Conservation (phyloP, 495 filamentous ascomycete genomes). For the Astrocystis sublimbata region DNA sequence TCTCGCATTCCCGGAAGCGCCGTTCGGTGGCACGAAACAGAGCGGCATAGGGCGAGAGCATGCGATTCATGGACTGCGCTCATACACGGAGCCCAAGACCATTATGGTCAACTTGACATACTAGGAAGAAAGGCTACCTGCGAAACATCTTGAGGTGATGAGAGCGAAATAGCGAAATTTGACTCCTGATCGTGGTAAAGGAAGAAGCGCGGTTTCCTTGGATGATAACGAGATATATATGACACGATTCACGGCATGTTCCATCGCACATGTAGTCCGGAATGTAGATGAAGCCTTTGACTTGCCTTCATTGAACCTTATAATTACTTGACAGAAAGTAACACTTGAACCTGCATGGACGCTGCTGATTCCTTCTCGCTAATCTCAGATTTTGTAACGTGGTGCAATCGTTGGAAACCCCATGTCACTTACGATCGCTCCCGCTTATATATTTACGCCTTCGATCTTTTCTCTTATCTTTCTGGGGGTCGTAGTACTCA, state of each 20-base stretch:
- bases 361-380: too few relatives aligned
- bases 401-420: conserved; percentile 40
- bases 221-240: neutral
- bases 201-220: neutral
- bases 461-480: neutral
- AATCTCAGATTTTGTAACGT: too few relatives aligned
- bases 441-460: neutral
- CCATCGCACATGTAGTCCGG: too few relatives aligned
- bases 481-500: neutral
- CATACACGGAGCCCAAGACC: conserved; percentile 50
- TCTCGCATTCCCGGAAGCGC: conserved; percentile 27
- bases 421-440: neutral
- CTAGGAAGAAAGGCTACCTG: neutral
- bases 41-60: conserved; percentile 52
- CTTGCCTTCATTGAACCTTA: too few relatives aligned
- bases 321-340: too few relatives aligned
- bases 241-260: too few relatives aligned
- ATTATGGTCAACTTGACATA: conserved; percentile 48
- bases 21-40: conserved; percentile 57
- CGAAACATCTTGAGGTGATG: neutral
- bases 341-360: too few relatives aligned
- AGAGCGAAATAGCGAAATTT: neutral
- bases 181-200: neutral
- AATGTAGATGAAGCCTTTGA: too few relatives aligned
- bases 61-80: conserved; percentile 43